Conservation (phyloP, 23 red algal species). For the Gracilaria vermiculophylla region DNA sequence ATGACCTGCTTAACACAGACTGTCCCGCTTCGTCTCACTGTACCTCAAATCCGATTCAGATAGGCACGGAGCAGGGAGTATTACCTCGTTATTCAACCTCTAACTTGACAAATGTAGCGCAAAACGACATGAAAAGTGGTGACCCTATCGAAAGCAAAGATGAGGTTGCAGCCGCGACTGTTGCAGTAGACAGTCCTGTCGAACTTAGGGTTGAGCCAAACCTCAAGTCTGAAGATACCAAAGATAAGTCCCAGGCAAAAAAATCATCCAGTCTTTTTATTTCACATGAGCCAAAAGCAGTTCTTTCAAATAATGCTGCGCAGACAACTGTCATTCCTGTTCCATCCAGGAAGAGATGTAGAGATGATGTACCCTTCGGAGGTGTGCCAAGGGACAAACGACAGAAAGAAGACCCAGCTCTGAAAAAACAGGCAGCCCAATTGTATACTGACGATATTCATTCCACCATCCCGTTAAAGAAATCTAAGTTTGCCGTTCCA, state of each 20-base stretch:
- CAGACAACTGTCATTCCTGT: neutral
- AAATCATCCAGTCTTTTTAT: neutral
- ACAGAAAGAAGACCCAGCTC: neutral
- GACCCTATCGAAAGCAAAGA: neutral
- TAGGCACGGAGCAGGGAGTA: neutral
- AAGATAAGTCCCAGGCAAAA: neutral
- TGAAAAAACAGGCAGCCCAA: neutral
- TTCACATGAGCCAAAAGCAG: neutral
- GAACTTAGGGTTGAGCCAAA: neutral
- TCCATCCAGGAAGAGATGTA: neutral
- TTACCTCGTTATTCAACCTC: neutral
- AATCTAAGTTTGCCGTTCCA: neutral
- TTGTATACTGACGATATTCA: neutral
- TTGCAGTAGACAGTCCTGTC: neutral
- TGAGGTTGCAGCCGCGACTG: neutral
- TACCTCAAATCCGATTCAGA: neutral
- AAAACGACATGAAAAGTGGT: neutral
- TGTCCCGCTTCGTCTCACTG: neutral
- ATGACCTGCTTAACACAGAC: neutral
- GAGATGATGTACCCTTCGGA: neutral
- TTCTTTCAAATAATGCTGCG: neutral
- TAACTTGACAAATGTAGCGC: neutral
- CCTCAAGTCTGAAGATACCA: neutral
- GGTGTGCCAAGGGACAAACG: neutral
- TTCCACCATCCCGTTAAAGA: slow-evolving; percentile 13